Percentiles rank a stretch among this genome's conserved stretches.
Evolutionary conservation across 176 grass and related monocot species (phyloP).

Genomic region (Musa schizocarpa): DNA sequence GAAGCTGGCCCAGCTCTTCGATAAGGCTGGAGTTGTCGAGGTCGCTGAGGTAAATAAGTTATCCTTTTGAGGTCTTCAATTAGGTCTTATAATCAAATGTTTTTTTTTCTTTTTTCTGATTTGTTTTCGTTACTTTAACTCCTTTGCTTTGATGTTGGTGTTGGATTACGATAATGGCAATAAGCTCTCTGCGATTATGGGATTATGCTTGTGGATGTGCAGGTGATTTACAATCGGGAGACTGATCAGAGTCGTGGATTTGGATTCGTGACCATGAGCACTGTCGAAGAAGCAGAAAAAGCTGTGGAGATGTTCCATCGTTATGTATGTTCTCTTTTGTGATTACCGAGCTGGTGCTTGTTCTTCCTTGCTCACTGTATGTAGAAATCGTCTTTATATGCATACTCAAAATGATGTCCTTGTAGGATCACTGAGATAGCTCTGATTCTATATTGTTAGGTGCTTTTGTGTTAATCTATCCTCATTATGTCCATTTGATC

Average conservation of each 20-base stretch:
- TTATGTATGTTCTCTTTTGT: slow-evolving; percentile 7
- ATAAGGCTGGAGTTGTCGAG: slow-evolving; percentile 69
- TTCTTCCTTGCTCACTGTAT: not conserved
- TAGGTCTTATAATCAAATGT: not conserved
- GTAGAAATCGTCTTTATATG: too few relatives aligned
- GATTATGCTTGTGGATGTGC: not conserved
- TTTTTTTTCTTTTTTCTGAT: not conserved
- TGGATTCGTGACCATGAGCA: slow-evolving; percentile 17
- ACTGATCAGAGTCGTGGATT: slow-evolving; percentile 16
- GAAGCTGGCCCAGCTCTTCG: slow-evolving; percentile 70
- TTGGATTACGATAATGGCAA: not conserved
- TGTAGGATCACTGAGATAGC: not conserved
- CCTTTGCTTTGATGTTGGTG: not conserved
- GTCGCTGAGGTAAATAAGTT: slow-evolving; percentile 56
- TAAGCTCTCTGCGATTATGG: not conserved
- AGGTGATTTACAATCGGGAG: slow-evolving; percentile 16
- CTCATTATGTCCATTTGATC: not conserved
- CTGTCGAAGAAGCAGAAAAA: slow-evolving; percentile 14
- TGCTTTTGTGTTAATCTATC: not conserved
- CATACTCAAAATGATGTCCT: too few relatives aligned
- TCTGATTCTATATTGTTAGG: not conserved
- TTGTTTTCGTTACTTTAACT: not conserved
- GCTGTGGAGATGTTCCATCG: slow-evolving; percentile 8
- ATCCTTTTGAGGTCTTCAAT: not conserved
- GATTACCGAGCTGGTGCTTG: not conserved